phyloP scores from a whole-genome alignment of 371 early-diverging fungal genomes.

The Sporodiniella umbellata region DNA sequence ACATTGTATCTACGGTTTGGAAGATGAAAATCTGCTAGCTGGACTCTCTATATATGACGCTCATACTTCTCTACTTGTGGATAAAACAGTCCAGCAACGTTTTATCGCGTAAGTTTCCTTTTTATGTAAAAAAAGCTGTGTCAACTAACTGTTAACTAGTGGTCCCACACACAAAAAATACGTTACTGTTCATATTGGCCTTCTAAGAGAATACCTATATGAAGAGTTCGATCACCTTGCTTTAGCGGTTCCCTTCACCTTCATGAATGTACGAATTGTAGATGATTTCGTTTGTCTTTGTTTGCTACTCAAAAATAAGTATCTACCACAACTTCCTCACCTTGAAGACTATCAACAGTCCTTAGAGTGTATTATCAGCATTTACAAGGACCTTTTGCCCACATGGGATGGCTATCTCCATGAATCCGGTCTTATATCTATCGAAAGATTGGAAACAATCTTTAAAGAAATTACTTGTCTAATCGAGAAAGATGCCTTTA shows the following conservation, averaged over 20 bases:
- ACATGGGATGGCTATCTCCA: no score
- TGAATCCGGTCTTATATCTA: no score
- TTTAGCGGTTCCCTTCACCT: conserved; percentile 53
- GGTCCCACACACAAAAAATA: no score
- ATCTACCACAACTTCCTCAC: conserved; percentile 92
- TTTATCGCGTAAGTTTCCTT: conserved; percentile 40
- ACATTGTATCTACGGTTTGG: conserved; percentile 97
- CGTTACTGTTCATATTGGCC: no score
- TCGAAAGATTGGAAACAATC: no score
- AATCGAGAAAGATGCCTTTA: no score
- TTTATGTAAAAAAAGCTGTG: no score
- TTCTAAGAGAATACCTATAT: conserved; percentile 41
- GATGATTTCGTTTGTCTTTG: conserved; percentile 95
- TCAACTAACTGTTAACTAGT: no score
- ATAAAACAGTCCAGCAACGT: conserved; percentile 59
- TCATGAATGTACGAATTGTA: conserved; percentile 88
- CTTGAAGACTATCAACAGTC: conserved; percentile 51
- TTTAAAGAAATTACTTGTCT: no score
- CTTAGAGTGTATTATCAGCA: no score
- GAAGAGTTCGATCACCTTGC: conserved; percentile 70
- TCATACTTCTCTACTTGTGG: conserved; percentile 93
- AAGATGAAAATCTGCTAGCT: conserved; percentile 98
- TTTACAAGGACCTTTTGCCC: no score
- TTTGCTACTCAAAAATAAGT: conserved; percentile 98
- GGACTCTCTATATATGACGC: conserved; percentile 95